phyloP scores from a whole-genome alignment of 257 asterid genomes.

The Ophiorrhiza pumila region DNA sequence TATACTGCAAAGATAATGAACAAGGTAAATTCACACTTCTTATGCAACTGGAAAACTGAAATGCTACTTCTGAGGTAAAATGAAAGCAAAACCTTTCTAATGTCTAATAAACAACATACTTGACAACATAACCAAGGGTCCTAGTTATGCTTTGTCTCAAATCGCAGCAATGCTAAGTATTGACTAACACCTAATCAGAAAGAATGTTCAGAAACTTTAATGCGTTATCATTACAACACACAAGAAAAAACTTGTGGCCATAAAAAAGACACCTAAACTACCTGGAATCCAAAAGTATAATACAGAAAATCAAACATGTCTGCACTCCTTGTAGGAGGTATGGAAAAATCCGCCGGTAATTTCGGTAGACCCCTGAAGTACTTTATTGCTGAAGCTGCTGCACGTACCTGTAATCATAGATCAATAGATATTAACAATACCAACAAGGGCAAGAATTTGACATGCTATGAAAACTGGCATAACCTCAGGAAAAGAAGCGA shows the following conservation, averaged over 20 bases:
- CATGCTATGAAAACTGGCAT: conserved; percentile 19
- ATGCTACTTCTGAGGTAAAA: background rate
- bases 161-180: background rate
- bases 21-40: background rate
- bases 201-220: background rate
- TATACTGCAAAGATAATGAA: background rate
- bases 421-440: conserved; percentile 22
- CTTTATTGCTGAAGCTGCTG: conserved; percentile 77
- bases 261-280: conserved; percentile 22
- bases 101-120: background rate
- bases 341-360: conserved; percentile 59
- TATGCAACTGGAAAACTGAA: background rate
- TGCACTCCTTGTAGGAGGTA: conserved; percentile 62
- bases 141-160: background rate
- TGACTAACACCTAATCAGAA: background rate
- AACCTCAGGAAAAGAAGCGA: conserved; percentile 78
- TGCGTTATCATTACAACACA: background rate
- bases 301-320: conserved; percentile 86
- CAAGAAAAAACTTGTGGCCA: background rate
- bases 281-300: conserved; percentile 91
- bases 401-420: conserved; percentile 55
- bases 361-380: conserved; percentile 79
- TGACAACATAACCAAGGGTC: background rate
- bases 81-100: background rate
- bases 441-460: conserved; percentile 1